Percentiles rank a stretch among this genome's conserved stretches.
These are phyloP conservation scores for Spinacia oleracea DNA, from an alignment of 179 eudicot genomes.

Conservation along the genomic window DNA sequence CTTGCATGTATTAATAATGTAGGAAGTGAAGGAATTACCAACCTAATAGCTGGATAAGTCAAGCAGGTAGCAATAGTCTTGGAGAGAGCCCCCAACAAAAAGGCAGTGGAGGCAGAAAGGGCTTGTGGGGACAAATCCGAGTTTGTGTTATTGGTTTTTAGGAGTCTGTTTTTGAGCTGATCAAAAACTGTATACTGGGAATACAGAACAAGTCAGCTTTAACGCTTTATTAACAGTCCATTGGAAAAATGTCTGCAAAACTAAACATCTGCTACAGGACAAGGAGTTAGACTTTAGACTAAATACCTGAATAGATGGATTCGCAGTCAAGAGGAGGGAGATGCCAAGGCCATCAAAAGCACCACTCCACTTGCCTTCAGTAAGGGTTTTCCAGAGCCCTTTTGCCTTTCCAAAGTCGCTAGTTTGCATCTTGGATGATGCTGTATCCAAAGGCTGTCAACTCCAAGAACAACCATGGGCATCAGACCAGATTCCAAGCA, in stretches of 20 bases:
- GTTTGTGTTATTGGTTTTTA: conserved; percentile 35
- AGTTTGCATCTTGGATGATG: conserved; percentile 89
- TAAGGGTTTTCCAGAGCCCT: conserved; percentile 72
- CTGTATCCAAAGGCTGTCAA: conserved; percentile 87
- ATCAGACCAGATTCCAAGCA: conserved; percentile 9
- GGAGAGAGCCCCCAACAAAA: conserved; percentile 83
- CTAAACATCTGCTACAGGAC: not conserved
- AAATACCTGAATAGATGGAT: conserved; percentile 87
- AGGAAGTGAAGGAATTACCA: not conserved
- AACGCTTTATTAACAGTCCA: conserved; percentile 4
- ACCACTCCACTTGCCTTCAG: conserved; percentile 76
- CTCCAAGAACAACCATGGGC: conserved; percentile 16
- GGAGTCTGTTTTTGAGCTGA: conserved; percentile 72
- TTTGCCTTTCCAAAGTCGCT: conserved; percentile 84
- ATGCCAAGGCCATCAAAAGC: conserved; percentile 93
- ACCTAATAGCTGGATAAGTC: conserved; percentile 97
- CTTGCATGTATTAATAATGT: not conserved
- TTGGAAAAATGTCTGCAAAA: not conserved
- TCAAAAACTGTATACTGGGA: conserved; percentile 86
- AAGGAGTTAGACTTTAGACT: not conserved
- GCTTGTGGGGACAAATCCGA: conserved; percentile 50
- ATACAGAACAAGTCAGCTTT: conserved; percentile 7
- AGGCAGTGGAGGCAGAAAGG: conserved; percentile 87
- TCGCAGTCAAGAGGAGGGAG: conserved; percentile 79
- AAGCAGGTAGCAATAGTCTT: conserved; percentile 86